A percentile compares a stretch with the other conserved stretches of the same genome.
Evolutionary conservation across 495 filamentous ascomycete genomes (phyloP).

Genomic region (Bombardia bombarda): DNA sequence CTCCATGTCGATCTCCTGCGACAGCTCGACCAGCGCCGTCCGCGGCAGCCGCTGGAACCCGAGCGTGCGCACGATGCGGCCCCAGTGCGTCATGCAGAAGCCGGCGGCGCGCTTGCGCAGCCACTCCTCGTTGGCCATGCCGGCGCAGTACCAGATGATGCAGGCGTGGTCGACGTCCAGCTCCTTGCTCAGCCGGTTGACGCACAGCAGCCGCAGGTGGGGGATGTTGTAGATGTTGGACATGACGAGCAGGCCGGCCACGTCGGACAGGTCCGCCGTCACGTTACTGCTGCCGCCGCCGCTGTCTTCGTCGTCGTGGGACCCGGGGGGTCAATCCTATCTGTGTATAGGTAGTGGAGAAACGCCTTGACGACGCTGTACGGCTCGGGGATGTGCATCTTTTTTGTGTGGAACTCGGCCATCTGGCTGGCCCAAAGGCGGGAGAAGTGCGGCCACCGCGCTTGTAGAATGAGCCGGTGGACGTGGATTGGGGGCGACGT

Average conservation of each 20-base stretch:
- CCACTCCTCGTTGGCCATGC: slow-evolving; percentile 86
- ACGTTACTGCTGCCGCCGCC: too few species aligned
- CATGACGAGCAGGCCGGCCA: slow-evolving; percentile 95
- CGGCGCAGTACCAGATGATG: slow-evolving; percentile 90
- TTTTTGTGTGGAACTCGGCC: slow-evolving; percentile 91
- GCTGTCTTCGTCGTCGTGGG: slow-evolving; percentile 40
- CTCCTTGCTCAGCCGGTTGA: slow-evolving; percentile 79
- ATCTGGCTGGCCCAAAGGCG: slow-evolving; percentile 86
- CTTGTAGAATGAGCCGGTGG: slow-evolving; percentile 84
- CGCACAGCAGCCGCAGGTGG: slow-evolving; percentile 78
- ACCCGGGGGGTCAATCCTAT: slow-evolving; percentile 65
- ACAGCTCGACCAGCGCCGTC: slow-evolving; percentile 76
- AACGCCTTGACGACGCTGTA: slow-evolving; percentile 93
- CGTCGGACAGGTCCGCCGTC: slow-evolving; percentile 63
- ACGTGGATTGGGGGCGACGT: slow-evolving; percentile 87
- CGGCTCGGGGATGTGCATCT: slow-evolving; percentile 95
- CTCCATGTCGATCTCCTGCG: slow-evolving; percentile 84
- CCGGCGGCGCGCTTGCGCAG: slow-evolving; percentile 75
- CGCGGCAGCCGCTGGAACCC: slow-evolving; percentile 77
- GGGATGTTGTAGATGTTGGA: slow-evolving; percentile 96
- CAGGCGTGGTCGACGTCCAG: slow-evolving; percentile 92
- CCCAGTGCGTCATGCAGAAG: slow-evolving; percentile 92
- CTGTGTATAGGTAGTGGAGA: slow-evolving; percentile 92
- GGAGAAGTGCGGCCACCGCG: slow-evolving; percentile 94
- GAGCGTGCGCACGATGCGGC: slow-evolving; percentile 79